Evolutionary conservation across 768 basidiomycete genomes (phyloP), one percentile per base, ranked within the genome.

Genomic region (Austroboletus eburneus): DNA sequence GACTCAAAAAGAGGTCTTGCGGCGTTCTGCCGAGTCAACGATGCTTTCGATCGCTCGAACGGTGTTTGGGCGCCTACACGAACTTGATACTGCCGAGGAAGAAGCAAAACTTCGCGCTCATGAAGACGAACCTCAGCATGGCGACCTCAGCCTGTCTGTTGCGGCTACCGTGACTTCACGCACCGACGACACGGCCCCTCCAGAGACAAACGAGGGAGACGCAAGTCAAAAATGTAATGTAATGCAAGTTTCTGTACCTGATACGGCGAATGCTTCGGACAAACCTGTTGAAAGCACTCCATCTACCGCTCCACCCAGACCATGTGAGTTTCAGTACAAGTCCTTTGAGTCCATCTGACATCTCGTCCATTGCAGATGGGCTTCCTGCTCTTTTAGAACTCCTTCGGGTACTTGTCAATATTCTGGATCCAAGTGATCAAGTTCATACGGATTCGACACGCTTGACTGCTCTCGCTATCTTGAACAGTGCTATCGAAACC

Each of bases 401-500:
- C 6, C 74, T 98, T 29, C 85, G 94, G 3, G 96, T 98, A 27
- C 79, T 99, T 45, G 83, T 97, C 60, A 92, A 95, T 57, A 89
- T 99, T 33, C 75, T 99, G 40, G 92, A 98, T 65, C 96, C 96
- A 17, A 87, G 80, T 55, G 92, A 95, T 62, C 88, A 91, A 54
- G 82, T 92, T 43, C 95, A 98, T 63, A 97, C 96, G 3, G 96
- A 98, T 64, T 91, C 93, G 4, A 96, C 94, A 43, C 83, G 96
- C 13, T 74, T 95, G 8, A 85, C 87, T 45, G 90, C 94, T 1
- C 78, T 99, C 20, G 77, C 86, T 1, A 86, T 94, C 46, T 76
- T 99, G 45, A 92, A 94, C 58, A 76, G 83, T 18, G 87, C 91
- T 3, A 83, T 98, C 44, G 91, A 97, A 64, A 81, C 84, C 42